Percentiles rank a stretch among this genome's conserved stretches.
These are phyloP conservation scores for Bocquillonia castaneifolia DNA, from an alignment of 441 rosid genomes.

Conservation along the genomic window DNA sequence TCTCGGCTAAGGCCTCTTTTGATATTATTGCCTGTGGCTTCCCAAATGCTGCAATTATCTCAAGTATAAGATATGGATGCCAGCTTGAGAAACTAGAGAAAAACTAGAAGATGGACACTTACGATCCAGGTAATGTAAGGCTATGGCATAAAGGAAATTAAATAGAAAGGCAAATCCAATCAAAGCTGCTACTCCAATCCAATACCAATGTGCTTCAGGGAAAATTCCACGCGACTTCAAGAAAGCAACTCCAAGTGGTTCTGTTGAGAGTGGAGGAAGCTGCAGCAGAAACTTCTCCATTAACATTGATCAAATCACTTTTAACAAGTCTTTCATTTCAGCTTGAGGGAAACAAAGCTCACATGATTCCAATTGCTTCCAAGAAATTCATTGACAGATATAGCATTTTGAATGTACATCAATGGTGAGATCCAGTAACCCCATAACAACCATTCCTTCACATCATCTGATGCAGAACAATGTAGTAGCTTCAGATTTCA, in stretches of 20 bases:
- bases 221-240: constrained; percentile 67
- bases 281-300: constrained; percentile 21
- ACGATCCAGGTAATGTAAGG: constrained; percentile 67
- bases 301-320: constrained; percentile 13
- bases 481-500: constrained; percentile 9
- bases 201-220: constrained; percentile 73
- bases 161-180: constrained; percentile 53
- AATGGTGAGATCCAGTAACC: constrained; percentile 67
- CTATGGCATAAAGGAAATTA: constrained; percentile 60
- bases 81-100: no score
- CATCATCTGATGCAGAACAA: constrained; percentile 37
- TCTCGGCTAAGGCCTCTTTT: constrained; percentile 42
- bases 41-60: constrained; percentile 46
- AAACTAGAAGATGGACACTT: constrained; percentile 23
- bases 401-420: constrained; percentile 65
- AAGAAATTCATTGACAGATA: constrained; percentile 57
- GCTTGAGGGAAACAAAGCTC: constrained; percentile 18
- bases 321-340: not conserved
- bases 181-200: constrained; percentile 72
- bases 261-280: constrained; percentile 50
- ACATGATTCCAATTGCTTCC: constrained; percentile 62
- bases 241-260: constrained; percentile 57
- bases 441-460: constrained; percentile 71
- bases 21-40: constrained; percentile 54
- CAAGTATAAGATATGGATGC: constrained; percentile 24